Evolutionary conservation across 2,329 filamentous ascomycete species (phyloP).

Genomic region (Ceratocystiopsis minuta): DNA sequence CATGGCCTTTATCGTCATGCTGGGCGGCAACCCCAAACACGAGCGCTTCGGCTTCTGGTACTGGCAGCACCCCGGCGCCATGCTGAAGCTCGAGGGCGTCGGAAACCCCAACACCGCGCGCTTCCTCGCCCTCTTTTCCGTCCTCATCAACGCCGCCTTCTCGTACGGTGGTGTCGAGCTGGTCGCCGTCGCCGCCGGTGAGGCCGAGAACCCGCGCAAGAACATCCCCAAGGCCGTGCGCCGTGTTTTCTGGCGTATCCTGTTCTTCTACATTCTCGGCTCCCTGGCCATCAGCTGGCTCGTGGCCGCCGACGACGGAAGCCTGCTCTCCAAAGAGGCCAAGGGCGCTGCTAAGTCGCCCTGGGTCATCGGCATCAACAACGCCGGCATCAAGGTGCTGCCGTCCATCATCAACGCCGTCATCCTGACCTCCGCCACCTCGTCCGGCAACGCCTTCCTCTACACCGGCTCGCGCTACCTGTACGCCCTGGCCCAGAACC

Average conservation of each 20-base stretch:
- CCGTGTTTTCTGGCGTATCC: slow-evolving; percentile 43
- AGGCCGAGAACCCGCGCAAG: slow-evolving; percentile 45
- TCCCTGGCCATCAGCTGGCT: slow-evolving; percentile 43
- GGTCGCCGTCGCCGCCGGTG: slow-evolving; percentile 41
- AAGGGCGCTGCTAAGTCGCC: slow-evolving; percentile 38
- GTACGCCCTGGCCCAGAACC: slow-evolving; percentile 40
- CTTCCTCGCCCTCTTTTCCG: slow-evolving; percentile 10
- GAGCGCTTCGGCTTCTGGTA: slow-evolving; percentile 33
- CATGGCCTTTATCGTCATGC: slow-evolving; percentile 37
- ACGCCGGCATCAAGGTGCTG: slow-evolving; percentile 42
- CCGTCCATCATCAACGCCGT: slow-evolving; percentile 46
- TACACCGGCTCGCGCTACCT: slow-evolving; percentile 40
- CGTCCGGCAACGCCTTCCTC: slow-evolving; percentile 42
- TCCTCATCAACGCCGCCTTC: slow-evolving; percentile 17
- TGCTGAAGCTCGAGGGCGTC: slow-evolving; percentile 19
- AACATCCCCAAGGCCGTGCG: slow-evolving; percentile 46
- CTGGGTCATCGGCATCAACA: slow-evolving; percentile 49
- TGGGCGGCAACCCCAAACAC: slow-evolving; percentile 34
- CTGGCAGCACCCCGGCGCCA: slow-evolving; percentile 20
- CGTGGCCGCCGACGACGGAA: slow-evolving; percentile 42
- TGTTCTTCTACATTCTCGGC: slow-evolving; percentile 45
- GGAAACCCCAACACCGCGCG: slow-evolving; percentile 22
- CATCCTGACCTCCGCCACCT: slow-evolving; percentile 39
- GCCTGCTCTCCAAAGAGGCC: slow-evolving; percentile 31
- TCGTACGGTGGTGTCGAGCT: slow-evolving; percentile 36